Conservation (phyloP, 192 early-diverging fungal genomes). For the Dissophora globulifera region DNA sequence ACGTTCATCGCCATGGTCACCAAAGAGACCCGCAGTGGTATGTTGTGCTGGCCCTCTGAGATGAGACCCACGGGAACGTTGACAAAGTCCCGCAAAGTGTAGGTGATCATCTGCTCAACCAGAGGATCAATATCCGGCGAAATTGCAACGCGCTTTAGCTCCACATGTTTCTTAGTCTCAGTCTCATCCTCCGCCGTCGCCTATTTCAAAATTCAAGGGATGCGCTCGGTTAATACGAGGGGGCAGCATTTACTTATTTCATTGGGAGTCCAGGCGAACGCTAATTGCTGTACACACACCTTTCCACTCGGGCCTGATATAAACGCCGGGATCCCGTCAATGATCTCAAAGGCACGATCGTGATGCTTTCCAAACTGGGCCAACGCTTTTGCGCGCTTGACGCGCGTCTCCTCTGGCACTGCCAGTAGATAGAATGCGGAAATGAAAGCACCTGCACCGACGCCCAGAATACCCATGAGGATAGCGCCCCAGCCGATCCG, state of each 20-base stretch:
- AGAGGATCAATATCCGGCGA: conserved; percentile 34
- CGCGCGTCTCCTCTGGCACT: conserved; percentile 26
- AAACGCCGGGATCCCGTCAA: conserved; percentile 25
- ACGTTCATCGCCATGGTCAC: conserved; percentile 56
- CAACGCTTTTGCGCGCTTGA: conserved; percentile 26
- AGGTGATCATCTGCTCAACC: conserved; percentile 49
- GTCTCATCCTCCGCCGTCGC: too few relatives aligned
- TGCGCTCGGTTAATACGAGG: not conserved
- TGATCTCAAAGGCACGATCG: conserved; percentile 12
- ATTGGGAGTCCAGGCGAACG: too few relatives aligned
- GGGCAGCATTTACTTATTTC: not conserved
- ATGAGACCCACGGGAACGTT: conserved; percentile 39
- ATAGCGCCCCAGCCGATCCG: conserved; percentile 9
- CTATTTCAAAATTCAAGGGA: not conserved
- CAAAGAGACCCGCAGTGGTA: conserved; percentile 32
- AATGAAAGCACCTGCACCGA: conserved; percentile 34
- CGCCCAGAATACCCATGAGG: conserved; percentile 25
- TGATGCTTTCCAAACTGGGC: conserved; percentile 33
- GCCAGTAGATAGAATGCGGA: conserved; percentile 40
- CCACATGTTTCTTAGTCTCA: conserved; percentile 13
- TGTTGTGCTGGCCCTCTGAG: conserved; percentile 40
- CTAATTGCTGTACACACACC: too few relatives aligned
- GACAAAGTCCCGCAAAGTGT: conserved; percentile 41
- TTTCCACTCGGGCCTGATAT: conserved; percentile 2
- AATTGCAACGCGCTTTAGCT: conserved; percentile 17